Evolutionary conservation across 768 basidiomycete species (phyloP), one percentile per base, ranked within the genome.

Genomic region (Termitomyces heimii): DNA sequence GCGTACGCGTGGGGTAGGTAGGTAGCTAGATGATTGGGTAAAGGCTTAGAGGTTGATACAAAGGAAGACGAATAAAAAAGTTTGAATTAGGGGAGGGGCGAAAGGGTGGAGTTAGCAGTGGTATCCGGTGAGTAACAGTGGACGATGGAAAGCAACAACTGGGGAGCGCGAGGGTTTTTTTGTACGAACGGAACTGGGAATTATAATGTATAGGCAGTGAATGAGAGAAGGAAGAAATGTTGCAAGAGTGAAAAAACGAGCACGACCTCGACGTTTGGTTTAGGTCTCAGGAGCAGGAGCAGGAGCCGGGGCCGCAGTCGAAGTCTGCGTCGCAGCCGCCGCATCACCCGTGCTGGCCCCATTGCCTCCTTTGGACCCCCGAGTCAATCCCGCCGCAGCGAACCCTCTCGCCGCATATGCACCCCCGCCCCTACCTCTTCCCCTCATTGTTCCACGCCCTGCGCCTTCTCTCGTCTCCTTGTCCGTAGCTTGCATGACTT

Each of bases 401-500:
- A 91, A 79, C 13, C 82, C 82, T 58, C 88, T 75, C 13, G 82
- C 78, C n/a, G 80, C 85, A 64, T 77, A 91, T 2, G 81, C 82
- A 20, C 77, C 74, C 12, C 80, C 81, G 22, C 82, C 79, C 28
- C 85, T 77, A 2, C 81, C 79, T 3, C 86, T 78, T 16, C 82
- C 76, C 22, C 77, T 59, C 26, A 62, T 39, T 24, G 37, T 34
- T 79, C 34, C 82, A 20, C 53, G 53, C 42, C 42, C 53, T 2
- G 42, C 53, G 7, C 42, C 43, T 34, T 54, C 53, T 44, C 77
- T 76, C 45, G 73, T 67, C 60, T 79, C 79, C 53, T 77, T 75
- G 53, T 80, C 88, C n/a, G 78, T 81, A 28, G 90, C 89, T 62
- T 88, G 81, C 66, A 83, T 85, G 29, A 92, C 82, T 61, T 89